Evolutionary conservation across 495 filamentous ascomycete species (phyloP).

Genomic region (Halenospora varia): DNA sequence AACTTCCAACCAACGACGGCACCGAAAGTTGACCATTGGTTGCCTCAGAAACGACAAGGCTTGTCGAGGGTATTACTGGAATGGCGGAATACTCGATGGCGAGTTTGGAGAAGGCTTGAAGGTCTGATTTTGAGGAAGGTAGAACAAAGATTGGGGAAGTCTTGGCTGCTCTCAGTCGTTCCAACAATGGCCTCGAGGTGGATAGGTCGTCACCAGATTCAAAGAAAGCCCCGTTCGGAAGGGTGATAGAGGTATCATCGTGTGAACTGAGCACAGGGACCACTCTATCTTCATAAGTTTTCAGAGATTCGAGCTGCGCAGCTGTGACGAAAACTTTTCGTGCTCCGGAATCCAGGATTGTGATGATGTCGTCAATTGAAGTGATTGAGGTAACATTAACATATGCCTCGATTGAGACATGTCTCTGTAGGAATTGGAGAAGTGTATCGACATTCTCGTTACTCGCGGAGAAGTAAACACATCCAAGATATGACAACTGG

Average conservation of each 20-base stretch:
- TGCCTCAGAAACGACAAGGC: constrained; percentile 58
- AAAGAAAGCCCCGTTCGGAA: constrained; percentile 19
- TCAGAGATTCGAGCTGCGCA: constrained; percentile 55
- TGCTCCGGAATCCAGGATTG: constrained; percentile 84
- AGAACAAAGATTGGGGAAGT: constrained; percentile 42
- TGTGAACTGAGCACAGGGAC: constrained; percentile 43
- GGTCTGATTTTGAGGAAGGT: constrained; percentile 37
- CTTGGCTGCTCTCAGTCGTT: constrained; percentile 41
- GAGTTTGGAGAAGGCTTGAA: constrained; percentile 48
- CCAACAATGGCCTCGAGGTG: constrained; percentile 34
- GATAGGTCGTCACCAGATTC: constrained; percentile 12
- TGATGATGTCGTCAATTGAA: constrained; percentile 64
- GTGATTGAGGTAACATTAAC: constrained; percentile 72
- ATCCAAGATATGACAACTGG: constrained; percentile 74
- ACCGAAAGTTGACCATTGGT: constrained; percentile 57
- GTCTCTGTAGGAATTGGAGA: constrained; percentile 61
- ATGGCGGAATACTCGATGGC: constrained; percentile 57
- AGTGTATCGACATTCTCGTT: constrained; percentile 54
- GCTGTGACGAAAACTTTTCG: constrained; percentile 77
- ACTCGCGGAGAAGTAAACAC: constrained; percentile 64
- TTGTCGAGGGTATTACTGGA: constrained; percentile 69
- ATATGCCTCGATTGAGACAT: constrained; percentile 63
- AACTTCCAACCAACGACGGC: constrained; percentile 61
- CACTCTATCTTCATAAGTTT: constrained; percentile 54
- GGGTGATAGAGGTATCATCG: constrained; percentile 26